These are phyloP conservation scores for Zygosaccharomyces pseudobailii DNA, from an alignment of 1,139 yeast species.

Conservation along the genomic window DNA sequence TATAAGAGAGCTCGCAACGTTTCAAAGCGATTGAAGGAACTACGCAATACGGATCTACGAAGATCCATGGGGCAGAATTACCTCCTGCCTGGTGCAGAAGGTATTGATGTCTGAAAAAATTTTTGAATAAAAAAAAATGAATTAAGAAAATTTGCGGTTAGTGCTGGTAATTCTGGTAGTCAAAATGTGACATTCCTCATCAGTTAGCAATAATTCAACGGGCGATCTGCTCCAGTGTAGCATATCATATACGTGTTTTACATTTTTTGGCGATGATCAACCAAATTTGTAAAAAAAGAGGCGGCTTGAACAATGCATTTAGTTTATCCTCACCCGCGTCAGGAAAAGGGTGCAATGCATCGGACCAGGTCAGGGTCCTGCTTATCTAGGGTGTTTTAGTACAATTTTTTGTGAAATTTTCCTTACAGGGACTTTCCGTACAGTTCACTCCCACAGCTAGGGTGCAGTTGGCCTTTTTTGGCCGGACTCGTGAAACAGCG, in stretches of 20 bases:
- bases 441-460: background rate
- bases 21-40: slow-evolving; percentile 6
- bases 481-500: background rate
- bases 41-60: slow-evolving; percentile 26
- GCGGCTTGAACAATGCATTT: background rate
- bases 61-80: slow-evolving; percentile 31
- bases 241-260: background rate
- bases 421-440: background rate
- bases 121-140: no score
- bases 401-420: background rate
- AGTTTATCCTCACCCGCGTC: background rate
- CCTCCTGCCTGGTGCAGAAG: slow-evolving; percentile 1
- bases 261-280: background rate
- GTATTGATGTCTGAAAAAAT: background rate
- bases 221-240: background rate
- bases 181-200: background rate
- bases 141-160: background rate
- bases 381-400: background rate
- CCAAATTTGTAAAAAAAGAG: background rate
- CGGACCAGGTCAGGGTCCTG: background rate
- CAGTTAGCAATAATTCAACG: background rate
- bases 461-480: background rate
- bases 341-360: slow-evolving; percentile 5
- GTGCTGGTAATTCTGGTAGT: background rate
- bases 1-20: background rate